phyloP scores from a whole-genome alignment of 1,284 basidiomycete genomes.

The Cutaneotrichosporon cyanovorans region DNA sequence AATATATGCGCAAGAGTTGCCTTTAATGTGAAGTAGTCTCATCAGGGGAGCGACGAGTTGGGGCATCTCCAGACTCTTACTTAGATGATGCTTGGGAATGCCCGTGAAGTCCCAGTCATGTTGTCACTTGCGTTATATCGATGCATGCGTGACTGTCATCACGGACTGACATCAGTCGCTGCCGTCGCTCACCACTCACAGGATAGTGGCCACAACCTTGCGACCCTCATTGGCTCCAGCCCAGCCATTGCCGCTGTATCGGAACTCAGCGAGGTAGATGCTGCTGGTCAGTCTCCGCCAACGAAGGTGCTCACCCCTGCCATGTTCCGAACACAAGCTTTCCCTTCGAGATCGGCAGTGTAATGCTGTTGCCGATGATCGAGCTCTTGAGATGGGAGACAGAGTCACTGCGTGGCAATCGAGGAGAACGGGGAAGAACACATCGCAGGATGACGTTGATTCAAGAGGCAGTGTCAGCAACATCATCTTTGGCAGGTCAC shows the following conservation, averaged over 20 bases:
- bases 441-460: too few species aligned
- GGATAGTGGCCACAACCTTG: conserved; percentile 40
- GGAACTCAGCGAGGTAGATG: conserved; percentile 36
- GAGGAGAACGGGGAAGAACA: neutral
- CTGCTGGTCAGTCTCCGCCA: conserved; percentile 1
- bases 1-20: too few species aligned
- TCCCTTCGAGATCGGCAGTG: conserved; percentile 76
- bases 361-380: conserved; percentile 70
- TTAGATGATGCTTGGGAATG: too few species aligned
- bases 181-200: conserved; percentile 12
- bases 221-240: conserved; percentile 34
- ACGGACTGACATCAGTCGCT: too few species aligned
- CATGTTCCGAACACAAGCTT: conserved; percentile 78
- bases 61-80: too few species aligned
- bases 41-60: too few species aligned
- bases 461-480: neutral
- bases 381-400: conserved; percentile 87
- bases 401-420: conserved; percentile 36
- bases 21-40: too few species aligned
- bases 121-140: too few species aligned
- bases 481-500: too few species aligned
- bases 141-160: too few species aligned
- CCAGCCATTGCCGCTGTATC: conserved; percentile 39
- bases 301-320: conserved; percentile 53
- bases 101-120: too few species aligned